Base-by-base conservation (phyloP, 768 basidiomycete genomes). In the Ephemerocybe angulata region DNA sequence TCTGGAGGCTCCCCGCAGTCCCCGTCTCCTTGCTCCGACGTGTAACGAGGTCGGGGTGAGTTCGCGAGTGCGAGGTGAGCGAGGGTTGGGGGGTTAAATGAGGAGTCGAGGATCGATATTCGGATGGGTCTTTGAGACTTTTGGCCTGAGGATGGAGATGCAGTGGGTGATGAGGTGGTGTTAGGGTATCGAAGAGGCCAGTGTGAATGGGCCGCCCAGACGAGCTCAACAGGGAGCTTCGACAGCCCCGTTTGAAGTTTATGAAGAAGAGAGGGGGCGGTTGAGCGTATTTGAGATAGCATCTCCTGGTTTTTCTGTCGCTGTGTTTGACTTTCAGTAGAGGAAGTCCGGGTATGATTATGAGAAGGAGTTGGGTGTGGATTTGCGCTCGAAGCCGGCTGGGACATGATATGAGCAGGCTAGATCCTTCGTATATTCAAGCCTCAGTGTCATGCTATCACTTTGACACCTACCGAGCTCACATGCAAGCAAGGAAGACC, bases 31-130 rank as follows among this genome's bases (percentile, higher is more conserved):
- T 8, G 28, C 27, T 54, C 50, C n/a, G 15, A 2, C 22, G 11
- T 37, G 21, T 52, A 61, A n/a, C 13, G 50, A 1, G 67, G 73
- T 13, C 66, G 64, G 31, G 66, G 61, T 52, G 78, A 70, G 55
- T 80, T 82, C 25, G 84, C 84, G 44, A 98, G 83, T 2, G 88
- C 86, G 50, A 87, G 76, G 68, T 98, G 94, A 0, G 94, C 91
- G 22, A 80, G 67, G 2, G 91, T 93, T 1, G 95, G 95, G 3
- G 94, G 94, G 63, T 98, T 96, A 73, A 91, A 98, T 1, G 92
- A 94, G 1, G 93, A 87, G 62, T 97, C 95, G 35, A 97, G 78
- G n/a, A 95, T 74, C 3, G 87, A 79, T 44, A 95, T 78, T 50
- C 76, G 78, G 31, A 85, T 65, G 3, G 67, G 65, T n/a, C 48